Conservation (phyloP, 2,329 filamentous ascomycete genomes). For the Cordyceps farinosa region DNA sequence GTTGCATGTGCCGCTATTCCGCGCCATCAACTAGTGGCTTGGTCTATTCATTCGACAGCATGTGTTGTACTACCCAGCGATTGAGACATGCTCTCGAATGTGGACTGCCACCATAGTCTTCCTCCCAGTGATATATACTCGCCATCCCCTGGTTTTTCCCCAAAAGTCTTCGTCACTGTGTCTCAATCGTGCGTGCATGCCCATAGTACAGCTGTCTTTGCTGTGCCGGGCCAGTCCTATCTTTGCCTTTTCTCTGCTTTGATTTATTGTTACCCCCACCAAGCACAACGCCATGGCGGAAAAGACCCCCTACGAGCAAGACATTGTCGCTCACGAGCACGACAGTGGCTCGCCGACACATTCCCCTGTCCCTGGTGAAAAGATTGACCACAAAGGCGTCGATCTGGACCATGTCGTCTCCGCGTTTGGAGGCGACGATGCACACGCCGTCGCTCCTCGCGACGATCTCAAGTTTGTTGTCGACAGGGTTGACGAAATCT, state of each 20-base stretch:
- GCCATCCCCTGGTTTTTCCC: not conserved
- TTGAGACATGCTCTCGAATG: not conserved
- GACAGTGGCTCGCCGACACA: not conserved
- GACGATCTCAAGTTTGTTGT: slow-evolving; percentile 25
- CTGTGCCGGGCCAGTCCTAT: not conserved
- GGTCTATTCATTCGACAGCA: not conserved
- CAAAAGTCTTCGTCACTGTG: not conserved
- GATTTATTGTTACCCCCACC: not conserved
- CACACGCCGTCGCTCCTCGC: slow-evolving; percentile 22
- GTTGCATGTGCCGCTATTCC: slow-evolving; percentile 3
- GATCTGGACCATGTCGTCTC: slow-evolving; percentile 11
- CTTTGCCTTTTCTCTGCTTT: not conserved
- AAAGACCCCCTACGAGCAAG: slow-evolving; percentile 1
- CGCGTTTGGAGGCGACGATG: slow-evolving; percentile 13
- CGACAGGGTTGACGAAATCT: slow-evolving; percentile 23
- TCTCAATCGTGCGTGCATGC: not conserved
- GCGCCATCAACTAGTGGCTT: not conserved
- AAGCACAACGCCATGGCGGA: not conserved
- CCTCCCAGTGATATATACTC: not conserved
- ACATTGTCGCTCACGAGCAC: not conserved
- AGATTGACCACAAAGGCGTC: not conserved
- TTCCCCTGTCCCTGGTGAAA: not conserved
- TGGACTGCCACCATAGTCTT: not conserved
- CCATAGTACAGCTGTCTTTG: not conserved
- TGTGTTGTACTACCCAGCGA: not conserved